Conservation (phyloP, 2,329 filamentous ascomycete genomes). For the Claviceps monticola region DNA sequence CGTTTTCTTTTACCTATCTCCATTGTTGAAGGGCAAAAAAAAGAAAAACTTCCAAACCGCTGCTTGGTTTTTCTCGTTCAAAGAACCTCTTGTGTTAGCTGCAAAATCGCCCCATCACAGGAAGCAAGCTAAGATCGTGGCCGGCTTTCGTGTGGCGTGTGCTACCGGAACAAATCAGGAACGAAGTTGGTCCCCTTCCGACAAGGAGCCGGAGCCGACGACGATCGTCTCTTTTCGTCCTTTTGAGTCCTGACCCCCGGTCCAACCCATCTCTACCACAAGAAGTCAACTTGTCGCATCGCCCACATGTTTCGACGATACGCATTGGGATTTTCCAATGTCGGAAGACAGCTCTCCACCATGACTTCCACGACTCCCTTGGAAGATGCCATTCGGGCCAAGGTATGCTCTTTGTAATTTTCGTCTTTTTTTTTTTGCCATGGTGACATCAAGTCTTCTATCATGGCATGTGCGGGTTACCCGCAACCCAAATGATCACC, state of each 20-base stretch:
- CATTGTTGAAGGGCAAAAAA: neutral
- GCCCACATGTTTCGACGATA: conserved; percentile 32
- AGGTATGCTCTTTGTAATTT: conserved; percentile 36
- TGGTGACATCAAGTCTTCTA: neutral
- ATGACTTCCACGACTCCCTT: conserved; percentile 60
- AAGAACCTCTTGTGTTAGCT: no score
- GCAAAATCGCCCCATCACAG: neutral
- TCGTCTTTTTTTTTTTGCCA: neutral
- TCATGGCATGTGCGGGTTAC: neutral
- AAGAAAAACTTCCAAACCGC: neutral
- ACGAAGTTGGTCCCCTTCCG: neutral
- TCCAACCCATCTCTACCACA: neutral
- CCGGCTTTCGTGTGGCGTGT: neutral
- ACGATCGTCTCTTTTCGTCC: conserved; percentile 5
- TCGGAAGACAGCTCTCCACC: conserved; percentile 31
- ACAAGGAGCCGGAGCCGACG: neutral
- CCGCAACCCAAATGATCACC: neutral
- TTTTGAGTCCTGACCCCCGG: no score
- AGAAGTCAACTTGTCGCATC: neutral
- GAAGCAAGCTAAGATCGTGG: neutral
- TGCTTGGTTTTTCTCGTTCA: neutral
- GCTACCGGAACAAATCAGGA: neutral
- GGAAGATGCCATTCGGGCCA: conserved; percentile 70
- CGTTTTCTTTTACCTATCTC: no score
- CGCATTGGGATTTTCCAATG: conserved; percentile 40